A percentile compares a stretch with the other conserved stretches of the same genome.
These are phyloP conservation scores for Tetrahymena borealis DNA, from an alignment of 73 alveolate genomes.

Conservation along the genomic window DNA sequence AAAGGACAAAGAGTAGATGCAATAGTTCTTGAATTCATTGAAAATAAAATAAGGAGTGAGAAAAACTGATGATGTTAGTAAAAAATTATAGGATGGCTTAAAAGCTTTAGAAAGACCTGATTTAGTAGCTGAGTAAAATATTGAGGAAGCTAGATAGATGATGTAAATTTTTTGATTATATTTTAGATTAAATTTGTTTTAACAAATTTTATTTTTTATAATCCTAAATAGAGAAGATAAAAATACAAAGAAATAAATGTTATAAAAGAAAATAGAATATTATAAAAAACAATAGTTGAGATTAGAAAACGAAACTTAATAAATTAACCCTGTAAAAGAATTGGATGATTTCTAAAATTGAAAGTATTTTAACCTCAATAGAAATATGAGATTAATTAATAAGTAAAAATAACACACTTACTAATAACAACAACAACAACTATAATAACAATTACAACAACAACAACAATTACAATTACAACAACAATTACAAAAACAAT, in stretches of 20 bases:
- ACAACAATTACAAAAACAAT: too few relatives aligned
- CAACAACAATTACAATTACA: too few relatives aligned
- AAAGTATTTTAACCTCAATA: too few relatives aligned
- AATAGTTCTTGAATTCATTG: constrained; percentile 18
- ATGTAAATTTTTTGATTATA: too few relatives aligned
- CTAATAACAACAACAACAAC: too few relatives aligned
- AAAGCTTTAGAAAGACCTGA: constrained; percentile 37
- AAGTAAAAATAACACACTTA: too few relatives aligned
- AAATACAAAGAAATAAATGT: not conserved
- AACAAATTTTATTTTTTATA: not conserved
- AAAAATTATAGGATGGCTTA: constrained; percentile 5
- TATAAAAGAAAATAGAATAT: not conserved
- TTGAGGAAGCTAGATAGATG: constrained; percentile 31
- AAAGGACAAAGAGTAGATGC: constrained; percentile 24
- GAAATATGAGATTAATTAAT: too few relatives aligned
- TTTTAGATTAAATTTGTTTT: not conserved
- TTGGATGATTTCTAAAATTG: not conserved
- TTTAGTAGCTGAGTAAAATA: constrained; percentile 21
- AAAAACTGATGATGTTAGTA: constrained; percentile 12
- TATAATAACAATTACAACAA: too few relatives aligned
- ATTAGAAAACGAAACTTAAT: not conserved
- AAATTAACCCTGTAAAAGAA: not conserved
- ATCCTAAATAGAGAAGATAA: not conserved
- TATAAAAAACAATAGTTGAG: not conserved
- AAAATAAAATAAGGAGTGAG: constrained; percentile 3